Evolutionary conservation across 2,329 filamentous ascomycete species (phyloP).

Genomic region (Ceratocystis variospora): DNA sequence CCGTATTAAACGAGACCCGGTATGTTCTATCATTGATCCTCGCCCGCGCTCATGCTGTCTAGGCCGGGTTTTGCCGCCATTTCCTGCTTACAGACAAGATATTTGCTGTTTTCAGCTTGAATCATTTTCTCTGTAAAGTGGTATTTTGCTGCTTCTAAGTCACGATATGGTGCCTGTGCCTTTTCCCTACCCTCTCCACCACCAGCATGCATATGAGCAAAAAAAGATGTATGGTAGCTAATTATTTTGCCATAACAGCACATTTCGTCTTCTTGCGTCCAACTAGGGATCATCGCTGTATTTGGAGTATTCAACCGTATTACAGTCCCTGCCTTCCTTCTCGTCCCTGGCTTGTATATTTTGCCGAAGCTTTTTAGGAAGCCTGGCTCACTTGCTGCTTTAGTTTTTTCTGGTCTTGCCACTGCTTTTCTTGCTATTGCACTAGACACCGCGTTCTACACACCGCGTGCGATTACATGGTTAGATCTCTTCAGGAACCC

Average conservation of each 20-base stretch:
- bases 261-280: slow-evolving; percentile 60
- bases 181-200: background rate
- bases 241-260: slow-evolving; percentile 41
- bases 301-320: slow-evolving; percentile 93
- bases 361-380: slow-evolving; percentile 74
- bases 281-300: slow-evolving; percentile 68
- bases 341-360: slow-evolving; percentile 70
- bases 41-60: background rate
- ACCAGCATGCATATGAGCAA: background rate
- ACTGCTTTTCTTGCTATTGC: slow-evolving; percentile 61
- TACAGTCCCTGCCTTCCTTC: slow-evolving; percentile 85
- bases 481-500: slow-evolving; percentile 49
- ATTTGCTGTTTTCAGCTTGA: background rate
- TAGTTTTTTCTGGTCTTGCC: slow-evolving; percentile 50
- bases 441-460: slow-evolving; percentile 77
- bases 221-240: slow-evolving; percentile 17
- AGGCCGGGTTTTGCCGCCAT: background rate
- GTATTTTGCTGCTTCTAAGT: background rate
- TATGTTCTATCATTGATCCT: slow-evolving; percentile 30
- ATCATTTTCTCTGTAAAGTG: background rate
- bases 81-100: background rate
- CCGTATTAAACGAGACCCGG: slow-evolving; percentile 67
- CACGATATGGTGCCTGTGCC: background rate
- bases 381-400: slow-evolving; percentile 49
- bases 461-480: slow-evolving; percentile 48